Evolutionary conservation across 352 stramenopile genomes (phyloP), one percentile per base, ranked within the genome.

Genomic region (Globisporangium alternatum): DNA sequence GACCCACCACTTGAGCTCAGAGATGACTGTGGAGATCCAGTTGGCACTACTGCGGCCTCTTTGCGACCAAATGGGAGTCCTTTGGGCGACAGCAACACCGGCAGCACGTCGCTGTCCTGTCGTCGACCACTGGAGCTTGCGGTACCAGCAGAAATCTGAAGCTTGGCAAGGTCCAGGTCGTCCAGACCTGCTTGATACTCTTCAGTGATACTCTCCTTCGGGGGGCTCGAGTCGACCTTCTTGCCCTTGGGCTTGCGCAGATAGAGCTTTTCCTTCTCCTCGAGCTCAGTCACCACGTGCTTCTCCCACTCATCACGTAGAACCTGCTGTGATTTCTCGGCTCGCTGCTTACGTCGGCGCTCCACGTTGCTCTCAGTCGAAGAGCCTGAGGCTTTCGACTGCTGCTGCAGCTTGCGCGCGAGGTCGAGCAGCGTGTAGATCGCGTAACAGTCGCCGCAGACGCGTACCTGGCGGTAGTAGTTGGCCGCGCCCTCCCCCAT

Each of bases 371-470:
- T 58, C 9, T 44, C 31, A 43, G 15, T 10, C 8, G 17, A 41
- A n/a, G 51, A 41, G 28, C 51, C 61, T 69, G 6, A 9, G 31
- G 0, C 56, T 65, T 2, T 65, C 64, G 25, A 28, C 25, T 5
- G 55, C 48, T 81, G 62, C 37, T 80, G 55, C 44, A 83, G 62
- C 37, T 80, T 68, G 2, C 92, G 72, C 2, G 86, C 81, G 25
- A 83, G 74, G 64, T 96, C 89, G 21, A 98, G 71, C 45, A 96
- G 68, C 30, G 76, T 69, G 76, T 98, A 97, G 30, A 97, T 79
- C 67, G 80, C 78, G 63, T 86, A 94, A 75, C 92, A 98, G 58
- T 89, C 74, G 17, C 35, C 33, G 59, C 92, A 97, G 10, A 98
- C 91, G 17, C 82, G 74, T 30, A 97, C 83, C 49, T 94, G 79